phyloP scores from a whole-genome alignment of 2,329 filamentous ascomycete genomes.

The Fusarium sambucinum region DNA sequence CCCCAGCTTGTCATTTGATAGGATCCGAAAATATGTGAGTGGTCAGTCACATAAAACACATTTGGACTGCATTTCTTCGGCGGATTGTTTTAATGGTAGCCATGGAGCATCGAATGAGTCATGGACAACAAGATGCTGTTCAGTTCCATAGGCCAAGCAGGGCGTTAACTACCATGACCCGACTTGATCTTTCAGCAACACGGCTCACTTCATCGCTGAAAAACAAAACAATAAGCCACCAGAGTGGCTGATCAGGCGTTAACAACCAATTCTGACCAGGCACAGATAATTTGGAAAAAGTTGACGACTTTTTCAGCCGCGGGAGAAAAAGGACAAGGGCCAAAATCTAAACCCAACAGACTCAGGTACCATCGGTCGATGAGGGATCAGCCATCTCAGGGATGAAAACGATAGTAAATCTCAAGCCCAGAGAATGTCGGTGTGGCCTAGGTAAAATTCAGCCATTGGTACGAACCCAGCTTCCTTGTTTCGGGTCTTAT shows the following conservation, averaged over 20 bases:
- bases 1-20: slow-evolving; percentile 38
- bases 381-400: slow-evolving; percentile 37
- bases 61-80: background rate
- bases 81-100: slow-evolving; percentile 2
- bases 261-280: slow-evolving; percentile 16
- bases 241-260: slow-evolving; percentile 15
- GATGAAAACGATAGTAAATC: slow-evolving; percentile 27
- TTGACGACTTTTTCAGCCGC: slow-evolving; percentile 21
- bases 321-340: slow-evolving; percentile 36
- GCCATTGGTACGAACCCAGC: slow-evolving; percentile 15
- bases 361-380: slow-evolving; percentile 35
- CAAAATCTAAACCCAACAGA: slow-evolving; percentile 34
- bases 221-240: slow-evolving; percentile 4
- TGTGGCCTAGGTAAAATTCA: slow-evolving; percentile 22
- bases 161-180: slow-evolving; percentile 6
- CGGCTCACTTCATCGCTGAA: slow-evolving; percentile 14
- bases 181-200: background rate
- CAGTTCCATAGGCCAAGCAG: slow-evolving; percentile 7
- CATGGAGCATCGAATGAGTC: slow-evolving; percentile 5
- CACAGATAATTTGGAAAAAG: slow-evolving; percentile 11
- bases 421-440: slow-evolving; percentile 36
- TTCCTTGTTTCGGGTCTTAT: slow-evolving; percentile 21
- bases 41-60: slow-evolving; percentile 8
- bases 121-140: slow-evolving; percentile 13
- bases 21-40: slow-evolving; percentile 29